Conservation (phyloP, 306 rosid genomes). For the Quercus engelmannii region DNA sequence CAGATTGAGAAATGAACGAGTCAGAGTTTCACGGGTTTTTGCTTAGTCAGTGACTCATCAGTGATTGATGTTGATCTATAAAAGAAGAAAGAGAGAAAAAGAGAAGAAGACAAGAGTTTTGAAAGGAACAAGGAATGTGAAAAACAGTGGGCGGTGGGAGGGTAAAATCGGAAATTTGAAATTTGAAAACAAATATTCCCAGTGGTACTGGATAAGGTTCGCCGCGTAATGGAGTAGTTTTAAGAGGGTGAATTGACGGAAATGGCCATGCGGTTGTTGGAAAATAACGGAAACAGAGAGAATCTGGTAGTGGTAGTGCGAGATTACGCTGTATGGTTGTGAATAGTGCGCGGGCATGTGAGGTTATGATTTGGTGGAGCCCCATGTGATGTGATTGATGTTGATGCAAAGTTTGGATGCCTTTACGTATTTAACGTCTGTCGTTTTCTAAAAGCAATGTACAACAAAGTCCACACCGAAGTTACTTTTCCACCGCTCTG, state of each 20-base stretch:
- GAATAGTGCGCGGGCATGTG: conserved; percentile 22
- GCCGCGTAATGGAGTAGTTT: conserved; percentile 24
- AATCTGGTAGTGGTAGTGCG: not conserved
- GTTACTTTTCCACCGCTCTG: too few relatives aligned
- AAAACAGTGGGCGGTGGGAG: not conserved
- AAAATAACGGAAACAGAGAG: conserved; percentile 28
- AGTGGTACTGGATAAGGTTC: conserved; percentile 1
- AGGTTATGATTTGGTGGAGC: not conserved
- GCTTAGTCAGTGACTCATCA: too few relatives aligned
- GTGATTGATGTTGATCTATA: not conserved
- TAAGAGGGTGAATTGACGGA: not conserved
- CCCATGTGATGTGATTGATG: not conserved
- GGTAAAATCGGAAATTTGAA: conserved; percentile 25
- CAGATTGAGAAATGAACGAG: not conserved
- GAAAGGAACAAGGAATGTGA: conserved; percentile 13
- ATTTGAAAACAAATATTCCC: too few relatives aligned
- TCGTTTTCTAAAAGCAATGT: too few relatives aligned
- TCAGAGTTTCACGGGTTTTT: not conserved
- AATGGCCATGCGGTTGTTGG: not conserved
- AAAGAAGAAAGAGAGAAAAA: conserved; percentile 6
- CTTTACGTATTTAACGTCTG: too few relatives aligned
- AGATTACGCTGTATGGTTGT: not conserved
- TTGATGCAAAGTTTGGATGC: too few relatives aligned
- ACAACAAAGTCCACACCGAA: too few relatives aligned
- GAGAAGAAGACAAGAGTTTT: conserved; percentile 35